Conservation (phyloP, 2,329 filamentous ascomycete genomes). For the Aspergillus unguis region DNA sequence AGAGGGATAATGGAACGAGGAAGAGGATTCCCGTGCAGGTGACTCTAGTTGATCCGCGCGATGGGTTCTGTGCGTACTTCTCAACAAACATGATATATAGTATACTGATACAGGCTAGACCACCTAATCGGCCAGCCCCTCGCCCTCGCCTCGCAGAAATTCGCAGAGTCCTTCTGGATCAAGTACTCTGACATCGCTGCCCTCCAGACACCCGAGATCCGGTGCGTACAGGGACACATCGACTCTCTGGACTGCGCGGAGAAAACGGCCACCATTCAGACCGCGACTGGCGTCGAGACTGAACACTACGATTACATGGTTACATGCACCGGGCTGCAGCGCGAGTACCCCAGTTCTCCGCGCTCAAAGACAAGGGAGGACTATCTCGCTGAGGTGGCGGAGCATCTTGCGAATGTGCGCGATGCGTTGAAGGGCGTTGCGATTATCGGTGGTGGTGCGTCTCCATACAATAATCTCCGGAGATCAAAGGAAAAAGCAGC, state of each 20-base stretch:
- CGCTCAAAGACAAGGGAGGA: constrained; percentile 49
- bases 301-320: constrained; percentile 70
- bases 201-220: constrained; percentile 60
- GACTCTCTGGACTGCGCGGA: constrained; percentile 56
- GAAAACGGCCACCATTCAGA: constrained; percentile 57
- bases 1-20: background rate
- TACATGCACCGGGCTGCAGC: constrained; percentile 65
- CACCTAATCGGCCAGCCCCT: constrained; percentile 74
- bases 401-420: constrained; percentile 36
- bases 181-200: constrained; percentile 65
- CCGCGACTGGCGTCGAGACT: constrained; percentile 41
- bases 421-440: constrained; percentile 53
- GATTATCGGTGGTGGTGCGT: constrained; percentile 73
- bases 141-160: constrained; percentile 62
- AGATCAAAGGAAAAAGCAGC: too few relatives aligned
- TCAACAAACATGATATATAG: background rate
- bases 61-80: constrained; percentile 66
- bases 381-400: constrained; percentile 26
- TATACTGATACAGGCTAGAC: constrained; percentile 44
- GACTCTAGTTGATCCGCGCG: constrained; percentile 73
- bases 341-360: constrained; percentile 71
- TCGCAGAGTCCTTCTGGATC: constrained; percentile 67
- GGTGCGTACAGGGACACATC: constrained; percentile 64
- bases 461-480: too few relatives aligned
- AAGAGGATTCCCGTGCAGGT: constrained; percentile 60